phyloP scores from a whole-genome alignment of 2,329 filamentous ascomycete genomes.

The Nothophoma quercina region DNA sequence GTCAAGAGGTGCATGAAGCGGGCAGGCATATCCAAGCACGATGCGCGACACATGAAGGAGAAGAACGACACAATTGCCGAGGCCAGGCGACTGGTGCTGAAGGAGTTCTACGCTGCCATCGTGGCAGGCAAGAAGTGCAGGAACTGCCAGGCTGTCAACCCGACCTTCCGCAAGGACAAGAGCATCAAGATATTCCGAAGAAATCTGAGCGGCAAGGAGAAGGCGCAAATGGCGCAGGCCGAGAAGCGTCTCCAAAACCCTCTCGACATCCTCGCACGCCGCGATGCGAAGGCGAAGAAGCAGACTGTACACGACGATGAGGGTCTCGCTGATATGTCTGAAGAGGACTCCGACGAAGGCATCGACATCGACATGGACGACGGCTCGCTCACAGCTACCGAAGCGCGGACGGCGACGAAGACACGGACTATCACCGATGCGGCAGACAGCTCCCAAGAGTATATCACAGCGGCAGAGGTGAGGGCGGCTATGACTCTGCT shows the following conservation, averaged over 20 bases:
- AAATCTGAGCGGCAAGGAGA: constrained; percentile 75
- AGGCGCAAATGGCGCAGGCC: constrained; percentile 75
- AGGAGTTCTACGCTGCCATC: constrained; percentile 81
- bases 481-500: constrained; percentile 78
- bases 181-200: constrained; percentile 95
- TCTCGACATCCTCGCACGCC: constrained; percentile 65
- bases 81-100: constrained; percentile 76
- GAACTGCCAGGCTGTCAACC: constrained; percentile 64
- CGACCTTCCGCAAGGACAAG: constrained; percentile 85
- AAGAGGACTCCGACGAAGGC: constrained; percentile 50
- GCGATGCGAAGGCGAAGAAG: constrained; percentile 55
- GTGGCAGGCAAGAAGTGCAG: constrained; percentile 73
- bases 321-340: constrained; percentile 70
- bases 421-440: constrained; percentile 48
- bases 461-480: constrained; percentile 84
- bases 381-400: constrained; percentile 62
- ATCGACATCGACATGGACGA: constrained; percentile 47
- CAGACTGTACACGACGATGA: constrained; percentile 66
- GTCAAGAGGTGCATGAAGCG: constrained; percentile 75
- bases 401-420: constrained; percentile 51
- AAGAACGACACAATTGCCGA: constrained; percentile 88
- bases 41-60: constrained; percentile 58
- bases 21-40: constrained; percentile 57
- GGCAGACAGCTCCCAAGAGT: constrained; percentile 65
- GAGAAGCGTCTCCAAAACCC: constrained; percentile 75